These are phyloP conservation scores for Arthrobotrys pseudoclavata DNA, from an alignment of 2,329 filamentous ascomycete genomes.

Conservation along the genomic window DNA sequence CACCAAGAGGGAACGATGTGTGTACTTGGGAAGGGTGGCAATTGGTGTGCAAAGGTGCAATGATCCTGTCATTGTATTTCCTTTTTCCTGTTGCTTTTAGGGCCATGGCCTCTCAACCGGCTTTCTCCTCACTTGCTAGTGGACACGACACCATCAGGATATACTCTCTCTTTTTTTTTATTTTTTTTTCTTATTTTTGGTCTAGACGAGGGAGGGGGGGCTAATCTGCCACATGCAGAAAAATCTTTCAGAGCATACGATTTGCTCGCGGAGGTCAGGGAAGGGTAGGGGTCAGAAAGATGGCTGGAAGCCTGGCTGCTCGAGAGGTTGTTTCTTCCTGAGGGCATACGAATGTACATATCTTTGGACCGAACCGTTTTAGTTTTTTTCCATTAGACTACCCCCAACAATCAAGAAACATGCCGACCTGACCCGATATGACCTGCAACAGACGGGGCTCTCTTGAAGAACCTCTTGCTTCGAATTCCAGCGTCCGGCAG, in stretches of 20 bases:
- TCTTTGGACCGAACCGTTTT: slow-evolving; percentile 61
- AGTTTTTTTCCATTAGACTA: slow-evolving; percentile 59
- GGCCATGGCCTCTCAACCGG: slow-evolving; percentile 59
- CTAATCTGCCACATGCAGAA: slow-evolving; percentile 61
- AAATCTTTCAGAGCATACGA: slow-evolving; percentile 60
- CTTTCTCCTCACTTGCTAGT: slow-evolving; percentile 60
- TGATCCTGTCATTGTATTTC: slow-evolving; percentile 60
- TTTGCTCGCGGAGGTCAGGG: slow-evolving; percentile 59
- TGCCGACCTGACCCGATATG: slow-evolving; percentile 61
- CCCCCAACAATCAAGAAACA: slow-evolving; percentile 61
- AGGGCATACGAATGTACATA: slow-evolving; percentile 60
- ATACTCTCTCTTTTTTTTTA: slow-evolving; percentile 51
- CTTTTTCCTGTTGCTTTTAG: slow-evolving; percentile 59
- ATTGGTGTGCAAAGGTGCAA: slow-evolving; percentile 60
- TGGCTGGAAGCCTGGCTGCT: slow-evolving; percentile 60
- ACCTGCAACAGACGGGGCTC: slow-evolving; percentile 54
- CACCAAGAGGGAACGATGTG: slow-evolving; percentile 42
- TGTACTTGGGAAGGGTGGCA: slow-evolving; percentile 55
- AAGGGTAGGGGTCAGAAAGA: slow-evolving; percentile 60
- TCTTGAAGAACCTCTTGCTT: slow-evolving; percentile 46
- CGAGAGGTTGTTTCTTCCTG: slow-evolving; percentile 55
- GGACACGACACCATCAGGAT: slow-evolving; percentile 61
- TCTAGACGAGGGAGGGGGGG: slow-evolving; percentile 59
- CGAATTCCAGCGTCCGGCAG: slow-evolving; percentile 42
- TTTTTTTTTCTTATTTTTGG: slow-evolving; percentile 50